phyloP scores from a whole-genome alignment of 257 asterid genomes.

The Penstemon davidsonii region DNA sequence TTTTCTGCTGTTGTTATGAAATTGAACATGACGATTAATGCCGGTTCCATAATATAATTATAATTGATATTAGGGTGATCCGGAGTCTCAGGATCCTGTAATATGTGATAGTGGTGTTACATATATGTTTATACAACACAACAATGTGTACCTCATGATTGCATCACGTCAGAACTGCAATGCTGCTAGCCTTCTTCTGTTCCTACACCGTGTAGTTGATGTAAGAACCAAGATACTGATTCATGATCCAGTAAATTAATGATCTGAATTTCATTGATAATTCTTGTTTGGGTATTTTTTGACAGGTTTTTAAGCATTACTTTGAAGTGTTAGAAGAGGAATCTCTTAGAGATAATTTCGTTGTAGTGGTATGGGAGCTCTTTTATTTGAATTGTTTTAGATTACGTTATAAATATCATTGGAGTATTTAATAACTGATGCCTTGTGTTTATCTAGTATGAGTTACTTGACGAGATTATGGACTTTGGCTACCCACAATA shows the following conservation, averaged over 20 bases:
- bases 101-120: constrained; percentile 45
- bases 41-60: no score
- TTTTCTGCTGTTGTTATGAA: no score
- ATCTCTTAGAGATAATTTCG: constrained; percentile 51
- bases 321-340: constrained; percentile 53
- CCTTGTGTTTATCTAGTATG: constrained; percentile 32
- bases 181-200: constrained; percentile 50
- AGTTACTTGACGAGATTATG: constrained; percentile 44
- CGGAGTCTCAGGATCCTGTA: constrained; percentile 48
- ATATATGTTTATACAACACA: constrained; percentile 56
- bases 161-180: constrained; percentile 49
- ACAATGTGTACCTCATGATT: constrained; percentile 47
- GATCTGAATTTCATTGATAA: not conserved
- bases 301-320: constrained; percentile 49
- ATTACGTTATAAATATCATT: not conserved
- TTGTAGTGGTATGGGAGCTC: constrained; percentile 38
- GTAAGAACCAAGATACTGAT: constrained; percentile 27
- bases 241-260: not conserved
- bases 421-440: constrained; percentile 7
- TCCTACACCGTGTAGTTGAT: constrained; percentile 49
- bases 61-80: constrained; percentile 34
- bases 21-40: no score
- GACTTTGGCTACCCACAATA: constrained; percentile 47
- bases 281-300: constrained; percentile 1
- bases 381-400: not conserved